A percentile compares a stretch with the other conserved stretches of the same genome.
Conservation (phyloP, 2,329 filamentous ascomycete species). For the Arthrobotrys entomopaga region DNA sequence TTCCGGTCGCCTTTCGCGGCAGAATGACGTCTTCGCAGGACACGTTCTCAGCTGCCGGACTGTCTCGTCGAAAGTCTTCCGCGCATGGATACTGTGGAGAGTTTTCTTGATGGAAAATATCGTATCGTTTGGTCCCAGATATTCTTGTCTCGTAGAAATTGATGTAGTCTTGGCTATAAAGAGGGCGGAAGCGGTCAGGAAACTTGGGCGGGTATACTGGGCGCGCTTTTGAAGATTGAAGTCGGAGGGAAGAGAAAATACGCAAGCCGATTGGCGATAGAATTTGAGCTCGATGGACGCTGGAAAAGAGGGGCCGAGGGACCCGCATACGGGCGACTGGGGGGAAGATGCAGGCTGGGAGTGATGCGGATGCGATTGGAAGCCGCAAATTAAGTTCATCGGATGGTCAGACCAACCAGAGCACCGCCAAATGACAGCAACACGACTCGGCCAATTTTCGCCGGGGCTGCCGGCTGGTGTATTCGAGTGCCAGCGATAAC, state of each 20-base stretch:
- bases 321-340: conserved; percentile 31
- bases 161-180: conserved; percentile 13
- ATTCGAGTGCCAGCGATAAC: no score
- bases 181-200: background rate
- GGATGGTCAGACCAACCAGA: conserved; percentile 7
- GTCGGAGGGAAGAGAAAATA: background rate
- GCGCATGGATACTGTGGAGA: conserved; percentile 20
- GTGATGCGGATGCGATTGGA: background rate
- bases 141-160: conserved; percentile 20
- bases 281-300: background rate
- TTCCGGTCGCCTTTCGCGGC: conserved; percentile 29
- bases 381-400: background rate
- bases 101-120: background rate
- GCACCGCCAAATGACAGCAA: no score
- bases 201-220: background rate
- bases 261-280: background rate
- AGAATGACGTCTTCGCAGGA: conserved; percentile 24
- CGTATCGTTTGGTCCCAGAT: conserved; percentile 8
- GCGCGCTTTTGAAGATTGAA: conserved; percentile 2
- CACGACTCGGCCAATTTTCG: no score
- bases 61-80: conserved; percentile 8
- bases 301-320: conserved; percentile 1
- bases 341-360: background rate
- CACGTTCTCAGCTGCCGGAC: conserved; percentile 9
- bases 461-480: no score